These are phyloP conservation scores for Cucurbita pepo DNA, from an alignment of 306 rosid genomes.

Conservation along the genomic window DNA sequence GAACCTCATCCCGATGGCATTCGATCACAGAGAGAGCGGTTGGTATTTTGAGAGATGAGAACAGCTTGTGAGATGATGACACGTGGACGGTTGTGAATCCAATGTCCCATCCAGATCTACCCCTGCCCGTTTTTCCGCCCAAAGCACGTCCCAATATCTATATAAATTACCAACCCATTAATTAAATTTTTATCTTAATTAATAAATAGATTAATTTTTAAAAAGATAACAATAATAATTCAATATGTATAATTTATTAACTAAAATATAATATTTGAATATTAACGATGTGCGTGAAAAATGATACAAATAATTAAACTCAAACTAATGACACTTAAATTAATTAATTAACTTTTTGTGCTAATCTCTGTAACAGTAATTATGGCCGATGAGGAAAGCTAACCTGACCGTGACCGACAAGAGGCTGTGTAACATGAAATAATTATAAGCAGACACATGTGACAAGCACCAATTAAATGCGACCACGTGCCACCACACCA, in stretches of 20 bases:
- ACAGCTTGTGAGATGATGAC: conserved; percentile 27
- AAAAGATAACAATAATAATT: too few relatives aligned
- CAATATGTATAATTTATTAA: too few relatives aligned
- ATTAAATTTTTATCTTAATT: too few relatives aligned
- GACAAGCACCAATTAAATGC: neutral
- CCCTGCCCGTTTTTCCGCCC: conserved; percentile 71
- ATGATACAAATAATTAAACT: too few relatives aligned
- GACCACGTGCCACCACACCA: neutral
- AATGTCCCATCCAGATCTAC: conserved; percentile 78
- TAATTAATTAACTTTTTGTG: neutral
- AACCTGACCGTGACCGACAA: neutral
- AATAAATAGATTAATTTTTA: too few relatives aligned
- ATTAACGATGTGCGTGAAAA: too few relatives aligned
- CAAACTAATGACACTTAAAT: neutral
- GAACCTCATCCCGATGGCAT: conserved; percentile 77
- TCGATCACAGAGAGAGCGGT: conserved; percentile 43
- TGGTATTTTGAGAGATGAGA: conserved; percentile 40
- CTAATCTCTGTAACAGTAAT: neutral
- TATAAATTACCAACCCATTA: neutral
- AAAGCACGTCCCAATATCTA: conserved; percentile 70
- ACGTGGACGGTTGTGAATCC: conserved; percentile 44
- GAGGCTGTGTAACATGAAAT: neutral
- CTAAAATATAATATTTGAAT: too few relatives aligned
- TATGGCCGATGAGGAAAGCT: neutral
- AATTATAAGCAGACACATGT: neutral